A percentile compares a stretch with the other conserved stretches of the same genome.
Conservation (phyloP, 192 early-diverging fungal genomes). For the Backusella macrospora region DNA sequence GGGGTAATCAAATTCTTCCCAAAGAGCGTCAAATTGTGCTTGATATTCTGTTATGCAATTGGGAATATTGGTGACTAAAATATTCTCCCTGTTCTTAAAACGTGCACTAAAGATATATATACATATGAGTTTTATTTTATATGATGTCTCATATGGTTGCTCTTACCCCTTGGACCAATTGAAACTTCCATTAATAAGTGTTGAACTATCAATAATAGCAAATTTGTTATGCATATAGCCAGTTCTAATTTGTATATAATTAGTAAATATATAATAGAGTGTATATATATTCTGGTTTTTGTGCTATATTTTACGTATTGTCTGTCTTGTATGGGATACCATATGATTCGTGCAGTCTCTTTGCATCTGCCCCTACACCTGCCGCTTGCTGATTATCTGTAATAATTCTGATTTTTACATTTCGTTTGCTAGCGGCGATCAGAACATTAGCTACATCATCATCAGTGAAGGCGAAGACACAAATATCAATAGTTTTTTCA, state of each 20-base stretch:
- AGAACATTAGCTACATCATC: conserved; percentile 71
- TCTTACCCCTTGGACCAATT: conserved; percentile 61
- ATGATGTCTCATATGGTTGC: not conserved
- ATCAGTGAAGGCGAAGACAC: conserved; percentile 76
- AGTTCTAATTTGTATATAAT: conserved; percentile 29
- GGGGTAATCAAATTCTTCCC: conserved; percentile 52
- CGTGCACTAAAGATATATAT: conserved; percentile 49
- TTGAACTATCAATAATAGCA: conserved; percentile 58
- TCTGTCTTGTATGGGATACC: conserved; percentile 47
- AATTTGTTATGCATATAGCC: conserved; percentile 78
- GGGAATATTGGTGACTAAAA: conserved; percentile 65
- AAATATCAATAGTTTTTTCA: conserved; percentile 63
- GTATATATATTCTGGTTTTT: not conserved
- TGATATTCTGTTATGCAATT: conserved; percentile 58
- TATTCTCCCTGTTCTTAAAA: conserved; percentile 69
- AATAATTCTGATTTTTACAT: conserved; percentile 64
- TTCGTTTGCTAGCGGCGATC: conserved; percentile 54
- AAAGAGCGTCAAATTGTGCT: conserved; percentile 66
- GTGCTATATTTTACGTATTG: conserved; percentile 30
- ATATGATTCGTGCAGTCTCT: conserved; percentile 35
- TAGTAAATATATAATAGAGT: not conserved
- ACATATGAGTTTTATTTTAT: conserved; percentile 2
- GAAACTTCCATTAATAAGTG: conserved; percentile 67
- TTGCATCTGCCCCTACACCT: conserved; percentile 38
- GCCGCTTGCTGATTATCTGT: conserved; percentile 61